Conservation (phyloP, 768 basidiomycete species). For the Daedaleopsis nitida region DNA sequence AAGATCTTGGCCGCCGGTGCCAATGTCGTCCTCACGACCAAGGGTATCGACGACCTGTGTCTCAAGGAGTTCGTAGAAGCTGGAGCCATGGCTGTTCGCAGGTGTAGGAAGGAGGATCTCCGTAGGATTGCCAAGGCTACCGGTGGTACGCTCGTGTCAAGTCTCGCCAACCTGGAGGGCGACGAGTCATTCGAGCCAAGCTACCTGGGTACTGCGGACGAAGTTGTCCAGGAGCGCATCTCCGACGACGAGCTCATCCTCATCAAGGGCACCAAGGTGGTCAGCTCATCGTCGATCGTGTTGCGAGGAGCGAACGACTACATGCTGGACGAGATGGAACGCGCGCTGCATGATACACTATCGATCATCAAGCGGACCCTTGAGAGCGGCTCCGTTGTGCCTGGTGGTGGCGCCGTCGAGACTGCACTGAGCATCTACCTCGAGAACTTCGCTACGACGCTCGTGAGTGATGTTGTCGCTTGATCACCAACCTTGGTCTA, state of each 20-base stretch:
- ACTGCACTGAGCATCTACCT: constrained; percentile 95
- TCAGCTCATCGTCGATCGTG: constrained; percentile 90
- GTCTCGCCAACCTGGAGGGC: constrained; percentile 93
- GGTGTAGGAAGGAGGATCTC: constrained; percentile 97
- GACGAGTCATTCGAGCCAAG: constrained; percentile 96
- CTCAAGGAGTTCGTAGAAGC: constrained; percentile 99
- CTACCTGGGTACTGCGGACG: constrained; percentile 90
- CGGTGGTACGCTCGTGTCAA: constrained; percentile 90
- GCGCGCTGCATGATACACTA: constrained; percentile 91
- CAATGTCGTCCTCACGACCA: constrained; percentile 96
- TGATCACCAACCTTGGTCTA: neutral
- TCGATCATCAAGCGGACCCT: constrained; percentile 96
- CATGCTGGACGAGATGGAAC: constrained; percentile 99
- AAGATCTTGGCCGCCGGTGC: constrained; percentile 96
- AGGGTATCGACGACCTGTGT: constrained; percentile 98
- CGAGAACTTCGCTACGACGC: constrained; percentile 97
- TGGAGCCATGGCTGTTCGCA: constrained; percentile 96
- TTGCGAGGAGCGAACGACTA: constrained; percentile 98
- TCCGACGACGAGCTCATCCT: constrained; percentile 98
- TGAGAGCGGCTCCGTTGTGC: constrained; percentile 94
- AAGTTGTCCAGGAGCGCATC: constrained; percentile 95
- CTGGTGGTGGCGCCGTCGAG: constrained; percentile 97
- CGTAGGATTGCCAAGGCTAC: constrained; percentile 97
- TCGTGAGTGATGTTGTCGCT: constrained; percentile 56
- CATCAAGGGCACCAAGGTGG: constrained; percentile 96